Evolutionary conservation across 2,329 filamentous ascomycete genomes (phyloP).

Genomic region (Neofusicoccum laricinum): DNA sequence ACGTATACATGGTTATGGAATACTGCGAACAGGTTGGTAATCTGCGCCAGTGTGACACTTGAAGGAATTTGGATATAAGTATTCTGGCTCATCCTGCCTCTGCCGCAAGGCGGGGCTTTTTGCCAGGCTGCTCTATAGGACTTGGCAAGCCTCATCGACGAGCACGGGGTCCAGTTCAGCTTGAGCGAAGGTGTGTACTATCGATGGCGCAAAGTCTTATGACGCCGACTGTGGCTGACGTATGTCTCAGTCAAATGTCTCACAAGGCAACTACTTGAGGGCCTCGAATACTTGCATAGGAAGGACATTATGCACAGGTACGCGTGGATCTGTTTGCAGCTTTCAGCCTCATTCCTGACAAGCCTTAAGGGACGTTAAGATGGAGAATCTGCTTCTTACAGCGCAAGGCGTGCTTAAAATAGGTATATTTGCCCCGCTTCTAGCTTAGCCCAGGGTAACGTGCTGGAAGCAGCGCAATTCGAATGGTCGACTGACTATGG

Average conservation of each 20-base stretch:
- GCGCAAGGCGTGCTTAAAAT: slow-evolving; percentile 35
- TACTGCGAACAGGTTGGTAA: slow-evolving; percentile 34
- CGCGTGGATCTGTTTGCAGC: background rate
- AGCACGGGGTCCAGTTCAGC: slow-evolving; percentile 31
- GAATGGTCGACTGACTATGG: slow-evolving; percentile 11
- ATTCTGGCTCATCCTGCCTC: slow-evolving; percentile 33
- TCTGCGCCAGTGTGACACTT: background rate
- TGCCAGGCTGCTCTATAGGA: slow-evolving; percentile 23
- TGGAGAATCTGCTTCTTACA: slow-evolving; percentile 36
- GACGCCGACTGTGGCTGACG: background rate
- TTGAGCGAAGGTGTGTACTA: slow-evolving; percentile 28
- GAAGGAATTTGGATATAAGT: slow-evolving; percentile 21
- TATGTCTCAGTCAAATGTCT: slow-evolving; percentile 30
- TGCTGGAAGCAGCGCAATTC: background rate
- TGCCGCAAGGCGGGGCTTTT: slow-evolving; percentile 22
- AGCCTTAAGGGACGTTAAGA: slow-evolving; percentile 33
- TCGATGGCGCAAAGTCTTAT: background rate
- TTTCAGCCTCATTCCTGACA: slow-evolving; percentile 17
- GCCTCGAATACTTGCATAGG: slow-evolving; percentile 36
- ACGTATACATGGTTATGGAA: slow-evolving; percentile 39
- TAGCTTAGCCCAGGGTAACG: background rate
- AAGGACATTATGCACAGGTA: slow-evolving; percentile 33
- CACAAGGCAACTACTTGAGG: slow-evolving; percentile 35
- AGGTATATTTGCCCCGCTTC: slow-evolving; percentile 21
- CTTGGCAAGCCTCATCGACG: slow-evolving; percentile 37